A percentile compares a stretch with the other conserved stretches of the same genome.
These are phyloP conservation scores for Exophiala xenobiotica DNA, from an alignment of 2,329 filamentous ascomycete genomes.

Conservation along the genomic window DNA sequence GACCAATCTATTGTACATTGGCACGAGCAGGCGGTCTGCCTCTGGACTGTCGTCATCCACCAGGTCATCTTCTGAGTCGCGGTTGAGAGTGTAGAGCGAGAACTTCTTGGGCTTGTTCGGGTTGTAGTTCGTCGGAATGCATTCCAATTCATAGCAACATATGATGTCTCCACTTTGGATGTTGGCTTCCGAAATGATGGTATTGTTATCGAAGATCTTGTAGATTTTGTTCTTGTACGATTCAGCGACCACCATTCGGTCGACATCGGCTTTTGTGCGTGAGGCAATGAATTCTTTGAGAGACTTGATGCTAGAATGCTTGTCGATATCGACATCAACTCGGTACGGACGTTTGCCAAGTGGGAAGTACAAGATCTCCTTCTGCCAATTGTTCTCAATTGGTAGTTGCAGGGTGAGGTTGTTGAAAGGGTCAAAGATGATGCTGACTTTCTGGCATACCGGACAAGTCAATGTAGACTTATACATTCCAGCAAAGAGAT, in stretches of 20 bases:
- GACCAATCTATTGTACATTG: conserved; percentile 47
- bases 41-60: conserved; percentile 44
- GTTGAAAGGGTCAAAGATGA: conserved; percentile 97
- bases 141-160: conserved; percentile 75
- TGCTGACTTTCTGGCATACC: conserved; percentile 88
- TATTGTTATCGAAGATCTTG: conserved; percentile 74
- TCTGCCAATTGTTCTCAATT: conserved; percentile 77
- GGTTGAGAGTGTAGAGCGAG: conserved; percentile 34
- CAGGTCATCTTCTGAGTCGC: conserved; percentile 41
- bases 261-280: conserved; percentile 51
- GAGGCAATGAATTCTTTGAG: conserved; percentile 54
- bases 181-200: conserved; percentile 66
- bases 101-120: conserved; percentile 52
- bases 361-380: conserved; percentile 74
- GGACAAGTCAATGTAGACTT: conserved; percentile 96
- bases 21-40: conserved; percentile 48
- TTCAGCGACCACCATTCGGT: conserved; percentile 74
- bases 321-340: conserved; percentile 75
- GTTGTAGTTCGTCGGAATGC: conserved; percentile 74
- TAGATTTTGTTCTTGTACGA: conserved; percentile 83
- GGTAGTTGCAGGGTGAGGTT: conserved; percentile 89
- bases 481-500: conserved; percentile 96
- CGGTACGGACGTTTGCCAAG: conserved; percentile 68
- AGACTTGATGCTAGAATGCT: conserved; percentile 59
- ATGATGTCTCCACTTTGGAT: conserved; percentile 65